Conservation (phyloP, 2,329 filamentous ascomycete species). For the Lecanoromycetidae sp. region DNA sequence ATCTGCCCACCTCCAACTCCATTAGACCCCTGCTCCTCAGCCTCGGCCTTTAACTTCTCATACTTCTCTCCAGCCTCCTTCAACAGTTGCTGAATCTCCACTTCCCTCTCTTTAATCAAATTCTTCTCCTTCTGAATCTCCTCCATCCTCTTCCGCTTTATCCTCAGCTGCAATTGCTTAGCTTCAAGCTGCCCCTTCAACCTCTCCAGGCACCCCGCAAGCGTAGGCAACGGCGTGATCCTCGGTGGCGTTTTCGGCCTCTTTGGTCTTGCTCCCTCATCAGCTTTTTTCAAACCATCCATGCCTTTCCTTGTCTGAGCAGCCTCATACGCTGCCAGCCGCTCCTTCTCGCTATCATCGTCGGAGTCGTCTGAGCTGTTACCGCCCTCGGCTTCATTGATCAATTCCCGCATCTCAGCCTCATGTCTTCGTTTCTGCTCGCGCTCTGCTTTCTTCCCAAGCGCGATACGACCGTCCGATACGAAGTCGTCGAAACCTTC, state of each 20-base stretch:
- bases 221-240: constrained; percentile 64
- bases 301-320: constrained; percentile 80
- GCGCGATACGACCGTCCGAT: constrained; percentile 65
- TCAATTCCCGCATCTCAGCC: constrained; percentile 70
- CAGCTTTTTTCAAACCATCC: constrained; percentile 44
- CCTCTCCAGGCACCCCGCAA: constrained; percentile 54
- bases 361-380: constrained; percentile 37
- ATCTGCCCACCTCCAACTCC: background rate
- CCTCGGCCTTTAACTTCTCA: constrained; percentile 42
- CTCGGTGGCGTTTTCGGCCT: constrained; percentile 52
- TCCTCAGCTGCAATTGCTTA: constrained; percentile 51
- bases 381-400: constrained; percentile 61
- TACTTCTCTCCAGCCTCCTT: constrained; percentile 69
- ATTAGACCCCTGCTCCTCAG: constrained; percentile 22
- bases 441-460: constrained; percentile 67
- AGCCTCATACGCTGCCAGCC: constrained; percentile 70
- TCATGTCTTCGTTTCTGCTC: constrained; percentile 55
- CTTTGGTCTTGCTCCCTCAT: constrained; percentile 29
- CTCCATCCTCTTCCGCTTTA: constrained; percentile 51
- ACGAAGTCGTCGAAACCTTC: constrained; percentile 91
- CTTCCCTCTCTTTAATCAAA: constrained; percentile 59
- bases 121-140: constrained; percentile 60
- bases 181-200: constrained; percentile 49
- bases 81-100: constrained; percentile 66
- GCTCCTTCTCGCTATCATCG: constrained; percentile 50